These are phyloP conservation scores for Podospora appendiculata DNA, from an alignment of 495 filamentous ascomycete species.

Conservation along the genomic window DNA sequence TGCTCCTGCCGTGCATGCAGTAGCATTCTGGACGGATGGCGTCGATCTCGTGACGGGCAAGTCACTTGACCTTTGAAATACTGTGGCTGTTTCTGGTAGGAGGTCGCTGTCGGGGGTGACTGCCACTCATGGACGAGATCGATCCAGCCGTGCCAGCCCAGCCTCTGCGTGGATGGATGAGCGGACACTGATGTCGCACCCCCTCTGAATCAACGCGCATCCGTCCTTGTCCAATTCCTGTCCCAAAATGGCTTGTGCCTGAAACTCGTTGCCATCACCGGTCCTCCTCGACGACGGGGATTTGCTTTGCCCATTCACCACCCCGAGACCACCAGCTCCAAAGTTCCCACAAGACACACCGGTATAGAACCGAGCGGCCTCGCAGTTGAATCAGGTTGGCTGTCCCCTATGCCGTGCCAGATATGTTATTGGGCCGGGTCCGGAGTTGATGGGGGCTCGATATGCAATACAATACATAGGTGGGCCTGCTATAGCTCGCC, in stretches of 20 bases:
- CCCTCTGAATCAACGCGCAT: background rate
- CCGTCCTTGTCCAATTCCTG: background rate
- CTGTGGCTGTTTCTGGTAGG: background rate
- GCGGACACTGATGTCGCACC: background rate
- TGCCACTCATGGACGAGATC: background rate
- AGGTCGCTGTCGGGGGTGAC: too few relatives aligned
- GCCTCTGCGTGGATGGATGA: background rate
- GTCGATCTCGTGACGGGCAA: background rate
- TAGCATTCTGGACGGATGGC: background rate
- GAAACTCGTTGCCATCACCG: background rate
- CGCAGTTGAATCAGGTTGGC: background rate
- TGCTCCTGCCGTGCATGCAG: too few relatives aligned
- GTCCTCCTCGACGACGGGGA: background rate
- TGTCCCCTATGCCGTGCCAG: background rate
- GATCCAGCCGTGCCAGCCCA: background rate
- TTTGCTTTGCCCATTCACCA: background rate
- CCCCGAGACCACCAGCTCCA: background rate
- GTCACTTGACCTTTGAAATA: slow-evolving; percentile 5
- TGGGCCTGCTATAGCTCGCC: too few relatives aligned
- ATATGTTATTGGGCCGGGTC: background rate
- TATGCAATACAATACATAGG: background rate
- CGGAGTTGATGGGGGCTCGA: background rate
- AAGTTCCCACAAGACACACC: background rate
- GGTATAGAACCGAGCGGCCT: background rate
- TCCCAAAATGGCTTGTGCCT: background rate